These are phyloP conservation scores for Acanthamoeba sp. DNA, from an alignment of 208 protist species.

Conservation along the genomic window DNA sequence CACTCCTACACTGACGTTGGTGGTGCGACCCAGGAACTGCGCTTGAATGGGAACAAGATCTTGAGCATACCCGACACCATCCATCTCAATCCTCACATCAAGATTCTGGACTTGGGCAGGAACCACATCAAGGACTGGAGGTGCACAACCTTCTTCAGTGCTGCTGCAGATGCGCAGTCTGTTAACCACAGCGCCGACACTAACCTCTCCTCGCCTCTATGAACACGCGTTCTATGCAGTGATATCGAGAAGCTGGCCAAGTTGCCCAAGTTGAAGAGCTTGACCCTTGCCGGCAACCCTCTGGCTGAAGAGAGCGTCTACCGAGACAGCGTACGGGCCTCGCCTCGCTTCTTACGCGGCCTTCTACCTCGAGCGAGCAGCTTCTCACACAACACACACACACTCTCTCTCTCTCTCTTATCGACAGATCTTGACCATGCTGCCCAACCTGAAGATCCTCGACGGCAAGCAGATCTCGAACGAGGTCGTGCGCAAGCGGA, in stretches of 20 bases:
- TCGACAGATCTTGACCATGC: constrained; percentile 13
- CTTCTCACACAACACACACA: too few relatives aligned
- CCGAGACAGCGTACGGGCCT: constrained; percentile 67
- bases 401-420: not conserved
- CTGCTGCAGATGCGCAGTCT: not conserved
- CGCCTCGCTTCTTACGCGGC: too few relatives aligned
- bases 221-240: not conserved
- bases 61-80: constrained; percentile 78
- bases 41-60: constrained; percentile 84
- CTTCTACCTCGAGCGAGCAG: not conserved
- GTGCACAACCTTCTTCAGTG: not conserved
- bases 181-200: too few relatives aligned
- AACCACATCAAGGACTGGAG: constrained; percentile 77
- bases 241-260: constrained; percentile 66
- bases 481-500: constrained; percentile 26
- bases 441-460: constrained; percentile 51
- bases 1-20: not conserved
- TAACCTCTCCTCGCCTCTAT: not conserved
- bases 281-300: constrained; percentile 78
- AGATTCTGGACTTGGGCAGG: constrained; percentile 78
- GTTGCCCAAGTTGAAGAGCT: constrained; percentile 72
- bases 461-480: constrained; percentile 53
- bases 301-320: constrained; percentile 66
- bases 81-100: constrained; percentile 71
- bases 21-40: constrained; percentile 65